These are phyloP conservation scores for Whalleya microplaca DNA, from an alignment of 2,329 filamentous ascomycete species.

Conservation along the genomic window DNA sequence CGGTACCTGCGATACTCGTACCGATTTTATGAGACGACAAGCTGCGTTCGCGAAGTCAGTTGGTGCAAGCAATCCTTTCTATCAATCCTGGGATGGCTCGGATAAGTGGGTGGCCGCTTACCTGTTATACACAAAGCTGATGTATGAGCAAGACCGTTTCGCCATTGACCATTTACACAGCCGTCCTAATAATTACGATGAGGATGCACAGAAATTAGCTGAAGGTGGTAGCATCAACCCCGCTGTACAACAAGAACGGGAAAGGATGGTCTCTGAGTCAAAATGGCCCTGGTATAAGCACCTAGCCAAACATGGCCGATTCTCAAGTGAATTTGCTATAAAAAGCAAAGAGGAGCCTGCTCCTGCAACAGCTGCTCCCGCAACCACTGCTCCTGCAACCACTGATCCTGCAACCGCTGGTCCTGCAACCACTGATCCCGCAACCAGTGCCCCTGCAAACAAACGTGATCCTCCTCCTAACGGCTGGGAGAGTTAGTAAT, in stretches of 20 bases:
- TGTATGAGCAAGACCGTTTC: background rate
- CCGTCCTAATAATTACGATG: background rate
- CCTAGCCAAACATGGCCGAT: too few species aligned
- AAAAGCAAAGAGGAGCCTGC: too few species aligned
- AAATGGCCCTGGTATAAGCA: background rate
- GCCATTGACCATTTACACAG: background rate
- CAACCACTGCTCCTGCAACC: too few species aligned
- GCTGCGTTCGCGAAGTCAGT: background rate
- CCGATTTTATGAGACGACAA: constrained; percentile 5
- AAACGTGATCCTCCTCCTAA: too few species aligned
- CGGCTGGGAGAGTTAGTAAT: too few species aligned
- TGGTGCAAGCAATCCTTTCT: constrained; percentile 4
- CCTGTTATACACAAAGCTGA: constrained; percentile 12
- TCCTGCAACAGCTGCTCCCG: too few species aligned
- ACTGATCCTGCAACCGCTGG: too few species aligned
- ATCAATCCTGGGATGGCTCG: constrained; percentile 1
- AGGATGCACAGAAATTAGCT: background rate
- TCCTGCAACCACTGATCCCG: too few species aligned
- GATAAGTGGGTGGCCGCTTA: constrained; percentile 18
- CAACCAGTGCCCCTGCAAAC: too few species aligned
- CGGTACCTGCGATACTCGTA: background rate
- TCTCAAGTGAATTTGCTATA: too few species aligned
- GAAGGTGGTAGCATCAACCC: background rate
- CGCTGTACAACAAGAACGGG: background rate
- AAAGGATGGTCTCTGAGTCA: background rate